Evolutionary conservation across 768 basidiomycete genomes (phyloP).

Genomic region (Terana coerulea): DNA sequence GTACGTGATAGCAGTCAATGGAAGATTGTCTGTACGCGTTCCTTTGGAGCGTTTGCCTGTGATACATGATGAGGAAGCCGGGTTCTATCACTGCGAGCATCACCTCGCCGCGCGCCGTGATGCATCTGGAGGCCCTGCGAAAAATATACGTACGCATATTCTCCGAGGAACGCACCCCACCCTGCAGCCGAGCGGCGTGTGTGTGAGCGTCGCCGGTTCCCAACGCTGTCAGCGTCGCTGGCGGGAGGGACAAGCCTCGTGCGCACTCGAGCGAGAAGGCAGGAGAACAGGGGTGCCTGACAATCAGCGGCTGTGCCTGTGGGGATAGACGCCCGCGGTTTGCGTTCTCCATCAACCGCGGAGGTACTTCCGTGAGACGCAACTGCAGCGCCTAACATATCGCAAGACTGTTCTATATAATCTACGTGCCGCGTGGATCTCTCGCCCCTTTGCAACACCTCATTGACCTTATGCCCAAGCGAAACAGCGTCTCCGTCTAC

Average conservation of each 20-base stretch:
- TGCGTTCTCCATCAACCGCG: slow-evolving; percentile 9
- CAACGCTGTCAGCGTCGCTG: neutral
- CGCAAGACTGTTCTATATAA: slow-evolving; percentile 1
- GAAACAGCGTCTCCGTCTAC: slow-evolving; percentile 1
- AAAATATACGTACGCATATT: no score
- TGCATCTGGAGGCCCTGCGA: no score
- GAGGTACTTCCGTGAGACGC: slow-evolving; percentile 9
- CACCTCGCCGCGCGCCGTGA: no score
- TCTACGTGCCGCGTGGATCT: slow-evolving; percentile 1
- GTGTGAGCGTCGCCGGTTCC: neutral
- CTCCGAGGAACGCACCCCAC: no score
- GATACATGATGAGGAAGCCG: no score
- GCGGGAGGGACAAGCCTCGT: neutral
- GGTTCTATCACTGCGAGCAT: no score
- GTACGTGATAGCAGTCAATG: no score
- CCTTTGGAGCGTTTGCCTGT: no score
- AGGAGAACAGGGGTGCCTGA: slow-evolving; percentile 12
- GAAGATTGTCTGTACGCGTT: no score
- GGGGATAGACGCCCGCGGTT: slow-evolving; percentile 4
- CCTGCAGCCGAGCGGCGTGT: slow-evolving; percentile 2
- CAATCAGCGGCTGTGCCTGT: slow-evolving; percentile 17
- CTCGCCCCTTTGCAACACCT: no score
- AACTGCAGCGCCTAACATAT: slow-evolving; percentile 4
- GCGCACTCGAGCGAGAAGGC: slow-evolving; percentile 4
- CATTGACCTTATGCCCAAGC: neutral